Evolutionary conservation across 441 rosid genomes (phyloP), one percentile per base, ranked within the genome.

Genomic region (Geranium incanum): DNA sequence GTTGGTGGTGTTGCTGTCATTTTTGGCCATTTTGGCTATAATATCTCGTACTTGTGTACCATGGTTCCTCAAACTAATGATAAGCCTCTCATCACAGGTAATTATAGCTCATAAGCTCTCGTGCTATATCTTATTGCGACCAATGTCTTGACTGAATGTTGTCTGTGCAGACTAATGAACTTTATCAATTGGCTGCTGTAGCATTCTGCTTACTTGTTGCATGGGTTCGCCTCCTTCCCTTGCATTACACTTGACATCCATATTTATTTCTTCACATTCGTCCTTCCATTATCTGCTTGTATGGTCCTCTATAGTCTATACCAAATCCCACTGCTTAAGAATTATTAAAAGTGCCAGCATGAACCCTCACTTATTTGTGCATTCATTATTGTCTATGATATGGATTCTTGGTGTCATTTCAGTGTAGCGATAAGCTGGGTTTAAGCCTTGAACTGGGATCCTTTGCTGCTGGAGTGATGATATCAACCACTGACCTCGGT

Each of bases 391-490:
- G 52, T 45, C 9, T 48, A 4, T 48, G 55, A 12, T 48, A 48
- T 48, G 64, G 48, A 68, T 23, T 60, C 70, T 77, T 59, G 57
- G 55, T 84, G 75, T 67, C 75, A 70, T 79, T 88, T 78, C 98
- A 93, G 98, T 91, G 92, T 88, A 88, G 98, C 72, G 97, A 93
- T 80, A 91, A 93, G 87, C 82, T 93, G 77, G 98, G 98, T 74
- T 78, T 93, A 71, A 89, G 98, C 81, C 95, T 93, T 78, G 98
- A 93, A 86, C 80, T 93, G 79, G 98, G 98, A 64, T 93, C 98
- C 59, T 93, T 93, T 70, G 98, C 97, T 77, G 96, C 97, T 65
- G 97, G 97, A 66, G 95, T 93, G 82, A 93, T 93, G 98, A 93
- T 93, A 75, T 87, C 98, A 72, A 91, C 97, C 36, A 91, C 98